Evolutionary conservation across 176 grass and related monocot genomes (phyloP).

Genomic region (Eragrostis nindensis): DNA sequence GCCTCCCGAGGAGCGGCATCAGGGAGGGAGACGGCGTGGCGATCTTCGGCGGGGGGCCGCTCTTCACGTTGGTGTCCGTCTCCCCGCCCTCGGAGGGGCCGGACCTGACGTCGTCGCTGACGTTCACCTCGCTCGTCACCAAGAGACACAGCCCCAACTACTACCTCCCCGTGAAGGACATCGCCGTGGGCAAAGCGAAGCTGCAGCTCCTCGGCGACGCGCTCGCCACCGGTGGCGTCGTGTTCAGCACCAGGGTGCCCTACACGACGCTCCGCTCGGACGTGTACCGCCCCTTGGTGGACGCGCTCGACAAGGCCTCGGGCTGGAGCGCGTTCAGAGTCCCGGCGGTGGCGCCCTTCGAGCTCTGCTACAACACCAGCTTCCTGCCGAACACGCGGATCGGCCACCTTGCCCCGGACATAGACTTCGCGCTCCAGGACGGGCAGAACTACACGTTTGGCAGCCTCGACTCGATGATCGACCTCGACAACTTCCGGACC

Average conservation of each 20-base stretch:
- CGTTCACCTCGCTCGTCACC: neutral
- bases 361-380: constrained; percentile 54
- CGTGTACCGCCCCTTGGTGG: constrained; percentile 48
- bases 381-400: constrained; percentile 37
- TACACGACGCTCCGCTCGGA: constrained; percentile 50
- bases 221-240: neutral
- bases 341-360: constrained; percentile 44
- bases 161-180: constrained; percentile 43
- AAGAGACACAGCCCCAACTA: constrained; percentile 21
- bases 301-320: constrained; percentile 36
- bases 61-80: constrained; percentile 23
- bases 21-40: constrained; percentile 37
- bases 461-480: constrained; percentile 56
- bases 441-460: constrained; percentile 54
- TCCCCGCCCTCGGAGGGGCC: neutral
- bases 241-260: constrained; percentile 31
- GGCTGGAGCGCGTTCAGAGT: neutral
- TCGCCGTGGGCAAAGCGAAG: constrained; percentile 36
- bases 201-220: neutral
- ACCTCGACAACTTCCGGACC: constrained; percentile 11
- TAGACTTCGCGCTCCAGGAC: constrained; percentile 35
- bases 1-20: constrained; percentile 55
- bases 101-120: constrained; percentile 12
- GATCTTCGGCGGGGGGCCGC: constrained; percentile 53
- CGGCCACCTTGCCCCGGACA: constrained; percentile 32